A percentile compares a stretch with the other conserved stretches of the same genome.
These are phyloP conservation scores for Flaveria brownii DNA, from an alignment of 129 eudicot genomes.

Conservation along the genomic window DNA sequence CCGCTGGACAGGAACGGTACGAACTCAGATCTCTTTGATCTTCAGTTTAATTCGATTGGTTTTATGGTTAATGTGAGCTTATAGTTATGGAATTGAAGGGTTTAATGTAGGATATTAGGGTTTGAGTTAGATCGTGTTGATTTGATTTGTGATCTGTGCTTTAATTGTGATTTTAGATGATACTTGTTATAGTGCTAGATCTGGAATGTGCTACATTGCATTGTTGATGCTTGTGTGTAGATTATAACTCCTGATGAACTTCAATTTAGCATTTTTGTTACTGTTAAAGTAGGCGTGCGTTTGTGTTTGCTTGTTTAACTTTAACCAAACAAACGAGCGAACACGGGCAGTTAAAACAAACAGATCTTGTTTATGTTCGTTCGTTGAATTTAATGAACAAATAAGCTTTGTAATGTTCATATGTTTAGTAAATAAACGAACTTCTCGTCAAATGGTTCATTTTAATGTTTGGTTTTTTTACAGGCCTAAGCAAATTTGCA, in stretches of 20 bases:
- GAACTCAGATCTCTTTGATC: not conserved
- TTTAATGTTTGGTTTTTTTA: too few species aligned
- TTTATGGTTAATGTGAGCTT: not conserved
- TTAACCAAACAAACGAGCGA: too few species aligned
- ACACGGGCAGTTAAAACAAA: too few species aligned
- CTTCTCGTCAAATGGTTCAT: too few species aligned
- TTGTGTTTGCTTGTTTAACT: too few species aligned
- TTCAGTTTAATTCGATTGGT: not conserved
- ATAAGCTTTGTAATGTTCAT: too few species aligned
- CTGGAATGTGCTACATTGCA: conserved; percentile 22
- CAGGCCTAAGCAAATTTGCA: not conserved
- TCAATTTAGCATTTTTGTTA: not conserved
- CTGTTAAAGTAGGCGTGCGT: not conserved
- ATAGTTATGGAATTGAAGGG: not conserved
- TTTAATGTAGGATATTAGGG: not conserved
- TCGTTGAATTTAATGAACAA: too few species aligned
- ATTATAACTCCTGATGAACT: not conserved
- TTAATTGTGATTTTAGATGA: not conserved
- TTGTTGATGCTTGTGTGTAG: conserved; percentile 19
- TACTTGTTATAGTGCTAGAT: not conserved
- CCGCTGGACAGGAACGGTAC: conserved; percentile 70
- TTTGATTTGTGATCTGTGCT: conserved; percentile 1
- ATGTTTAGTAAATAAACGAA: too few species aligned
- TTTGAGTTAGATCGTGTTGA: not conserved
- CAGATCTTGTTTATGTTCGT: too few species aligned